A percentile compares a stretch with the other conserved stretches of the same genome.
phyloP scores from a whole-genome alignment of 108 stramenopile species.

The Cyclostephanos invisitatus region DNA sequence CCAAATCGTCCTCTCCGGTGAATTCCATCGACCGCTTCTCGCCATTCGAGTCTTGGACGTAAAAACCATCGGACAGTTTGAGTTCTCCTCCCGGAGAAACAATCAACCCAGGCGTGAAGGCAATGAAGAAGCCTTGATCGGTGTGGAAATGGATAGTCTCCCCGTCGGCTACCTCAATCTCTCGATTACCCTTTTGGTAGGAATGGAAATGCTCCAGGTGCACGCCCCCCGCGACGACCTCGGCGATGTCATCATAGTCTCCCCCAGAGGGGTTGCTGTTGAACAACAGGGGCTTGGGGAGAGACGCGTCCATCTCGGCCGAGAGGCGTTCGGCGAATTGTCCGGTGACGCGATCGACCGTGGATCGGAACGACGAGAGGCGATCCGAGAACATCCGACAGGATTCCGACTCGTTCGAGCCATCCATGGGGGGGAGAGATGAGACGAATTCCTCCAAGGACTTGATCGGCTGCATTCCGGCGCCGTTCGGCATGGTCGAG shows the following conservation, averaged over 20 bases:
- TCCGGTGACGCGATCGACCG: slow-evolving; percentile 15
- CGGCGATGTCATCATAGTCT: slow-evolving; percentile 36
- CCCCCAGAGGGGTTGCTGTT: neutral
- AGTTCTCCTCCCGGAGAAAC: neutral
- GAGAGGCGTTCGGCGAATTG: slow-evolving; percentile 26
- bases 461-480: slow-evolving; percentile 8
- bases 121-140: slow-evolving; percentile 82
- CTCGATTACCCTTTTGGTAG: slow-evolving; percentile 42
- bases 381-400: slow-evolving; percentile 8
- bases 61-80: slow-evolving; percentile 36
- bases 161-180: neutral
- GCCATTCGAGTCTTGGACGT: slow-evolving; percentile 40
- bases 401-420: neutral
- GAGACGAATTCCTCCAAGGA: slow-evolving; percentile 10
- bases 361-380: slow-evolving; percentile 13
- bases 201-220: slow-evolving; percentile 89
- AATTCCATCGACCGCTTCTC: slow-evolving; percentile 53
- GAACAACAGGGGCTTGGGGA: slow-evolving; percentile 29
- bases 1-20: slow-evolving; percentile 56
- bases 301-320: slow-evolving; percentile 14
- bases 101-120: slow-evolving; percentile 70
- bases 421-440: neutral
- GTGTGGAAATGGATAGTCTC: slow-evolving; percentile 72
- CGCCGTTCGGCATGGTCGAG: slow-evolving; percentile 4
- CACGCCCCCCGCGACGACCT: slow-evolving; percentile 63